phyloP scores from a whole-genome alignment of 352 stramenopile species.

The Elongisporangium anandrum region DNA sequence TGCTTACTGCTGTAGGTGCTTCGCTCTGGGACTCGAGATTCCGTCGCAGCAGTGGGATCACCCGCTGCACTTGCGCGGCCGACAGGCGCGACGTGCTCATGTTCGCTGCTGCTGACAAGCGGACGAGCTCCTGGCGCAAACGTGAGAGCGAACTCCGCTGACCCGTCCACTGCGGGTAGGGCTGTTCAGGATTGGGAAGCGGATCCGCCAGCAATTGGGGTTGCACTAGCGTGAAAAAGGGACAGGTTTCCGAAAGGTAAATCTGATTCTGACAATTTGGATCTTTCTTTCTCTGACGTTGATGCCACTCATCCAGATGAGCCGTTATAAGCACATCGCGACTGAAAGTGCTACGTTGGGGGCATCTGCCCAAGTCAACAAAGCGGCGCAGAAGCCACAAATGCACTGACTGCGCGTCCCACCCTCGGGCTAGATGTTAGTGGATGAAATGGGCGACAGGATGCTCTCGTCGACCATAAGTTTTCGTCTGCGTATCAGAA shows the following conservation, averaged over 20 bases:
- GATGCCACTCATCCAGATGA: not conserved
- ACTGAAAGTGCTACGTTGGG: not conserved
- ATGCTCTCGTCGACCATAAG: not conserved
- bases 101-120: not conserved
- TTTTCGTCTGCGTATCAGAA: not conserved
- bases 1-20: not conserved
- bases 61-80: not conserved
- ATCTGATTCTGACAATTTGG: not conserved
- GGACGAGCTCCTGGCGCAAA: not conserved
- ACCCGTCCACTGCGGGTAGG: not conserved
- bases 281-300: not conserved
- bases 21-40: not conserved
- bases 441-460: not conserved
- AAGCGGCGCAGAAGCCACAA: not conserved
- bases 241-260: not conserved
- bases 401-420: not conserved
- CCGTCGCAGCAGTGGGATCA: not conserved
- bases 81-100: not conserved
- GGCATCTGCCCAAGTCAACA: not conserved
- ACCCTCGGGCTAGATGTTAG: not conserved
- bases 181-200: not conserved
- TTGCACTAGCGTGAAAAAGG: not conserved
- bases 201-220: not conserved
- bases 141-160: not conserved
- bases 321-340: not conserved